A percentile compares a stretch with the other conserved stretches of the same genome.
phyloP scores from a whole-genome alignment of 257 asterid genomes.

The Penstemon eatonii region DNA sequence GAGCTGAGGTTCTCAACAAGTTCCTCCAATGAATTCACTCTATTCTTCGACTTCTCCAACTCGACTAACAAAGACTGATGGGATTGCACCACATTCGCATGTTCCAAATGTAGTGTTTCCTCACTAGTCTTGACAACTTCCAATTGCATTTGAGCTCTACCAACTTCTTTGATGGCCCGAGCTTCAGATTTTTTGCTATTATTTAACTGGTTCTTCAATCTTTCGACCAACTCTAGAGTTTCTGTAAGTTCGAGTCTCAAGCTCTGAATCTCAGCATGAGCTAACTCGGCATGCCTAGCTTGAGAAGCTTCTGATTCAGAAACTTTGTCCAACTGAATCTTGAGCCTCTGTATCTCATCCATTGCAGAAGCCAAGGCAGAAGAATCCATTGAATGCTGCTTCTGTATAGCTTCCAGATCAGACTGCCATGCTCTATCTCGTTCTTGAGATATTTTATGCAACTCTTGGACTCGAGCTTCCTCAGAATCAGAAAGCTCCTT shows the following conservation, averaged over 20 bases:
- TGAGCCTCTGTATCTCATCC: constrained; percentile 78
- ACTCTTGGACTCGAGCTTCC: constrained; percentile 71
- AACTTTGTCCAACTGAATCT: constrained; percentile 52
- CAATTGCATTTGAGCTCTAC: constrained; percentile 55
- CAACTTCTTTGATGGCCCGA: constrained; percentile 54
- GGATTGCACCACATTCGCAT: constrained; percentile 43
- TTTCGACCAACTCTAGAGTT: constrained; percentile 58
- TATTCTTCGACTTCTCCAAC: constrained; percentile 59
- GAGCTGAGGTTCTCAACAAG: constrained; percentile 43
- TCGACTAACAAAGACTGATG: constrained; percentile 49
- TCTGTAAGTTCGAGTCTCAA: constrained; percentile 61
- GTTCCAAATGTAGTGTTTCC: constrained; percentile 50
- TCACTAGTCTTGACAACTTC: constrained; percentile 53
- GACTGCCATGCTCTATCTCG: constrained; percentile 82
- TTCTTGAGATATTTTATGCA: constrained; percentile 80
- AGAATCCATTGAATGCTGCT: constrained; percentile 78
- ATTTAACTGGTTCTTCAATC: constrained; percentile 54
- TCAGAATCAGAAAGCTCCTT: constrained; percentile 69
- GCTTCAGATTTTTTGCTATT: constrained; percentile 65
- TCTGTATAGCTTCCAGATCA: constrained; percentile 74
- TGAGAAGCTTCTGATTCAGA: constrained; percentile 68
- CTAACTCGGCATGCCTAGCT: constrained; percentile 70
- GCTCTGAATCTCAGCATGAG: constrained; percentile 59
- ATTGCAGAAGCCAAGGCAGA: constrained; percentile 67
- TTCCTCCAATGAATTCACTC: constrained; percentile 53